phyloP scores from a whole-genome alignment of 139 green algal genomes.

The Chlamydomonas schloesseri region DNA sequence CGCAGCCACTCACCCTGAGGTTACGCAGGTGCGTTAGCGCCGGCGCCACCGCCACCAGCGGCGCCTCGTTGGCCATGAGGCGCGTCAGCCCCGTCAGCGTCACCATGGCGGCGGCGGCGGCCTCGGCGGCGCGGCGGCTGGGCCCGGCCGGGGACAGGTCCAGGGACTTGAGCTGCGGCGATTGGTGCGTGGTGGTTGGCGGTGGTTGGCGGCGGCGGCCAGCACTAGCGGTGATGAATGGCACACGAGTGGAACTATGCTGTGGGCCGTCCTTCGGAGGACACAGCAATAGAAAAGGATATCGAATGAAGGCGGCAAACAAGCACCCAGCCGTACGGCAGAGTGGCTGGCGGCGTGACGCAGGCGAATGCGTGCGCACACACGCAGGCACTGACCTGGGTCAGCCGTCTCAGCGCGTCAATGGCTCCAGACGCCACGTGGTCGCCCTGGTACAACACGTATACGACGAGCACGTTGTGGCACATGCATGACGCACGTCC shows the following conservation, averaged over 20 bases:
- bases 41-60: background rate
- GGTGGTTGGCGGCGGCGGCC: too few species aligned
- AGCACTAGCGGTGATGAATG: too few species aligned
- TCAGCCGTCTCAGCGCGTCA: background rate
- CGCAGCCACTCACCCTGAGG: background rate
- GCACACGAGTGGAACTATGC: too few species aligned
- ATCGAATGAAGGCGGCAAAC: too few species aligned
- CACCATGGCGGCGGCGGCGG: background rate
- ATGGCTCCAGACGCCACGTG: background rate
- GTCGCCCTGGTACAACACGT: too few species aligned
- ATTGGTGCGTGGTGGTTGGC: too few species aligned
- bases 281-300: too few species aligned
- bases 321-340: too few species aligned
- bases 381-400: background rate
- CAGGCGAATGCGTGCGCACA: background rate
- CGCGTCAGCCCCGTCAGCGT: background rate
- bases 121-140: background rate
- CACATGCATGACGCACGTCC: too few species aligned
- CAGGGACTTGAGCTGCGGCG: background rate
- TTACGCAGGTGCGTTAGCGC: background rate
- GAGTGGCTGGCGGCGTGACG: too few species aligned
- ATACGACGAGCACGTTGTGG: too few species aligned
- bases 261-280: too few species aligned
- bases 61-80: background rate
- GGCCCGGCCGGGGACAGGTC: slow-evolving; percentile 2